Evolutionary conservation across 2,329 filamentous ascomycete genomes (phyloP), one percentile per base, ranked within the genome.

Genomic region (Colletotrichum brevisporum): DNA sequence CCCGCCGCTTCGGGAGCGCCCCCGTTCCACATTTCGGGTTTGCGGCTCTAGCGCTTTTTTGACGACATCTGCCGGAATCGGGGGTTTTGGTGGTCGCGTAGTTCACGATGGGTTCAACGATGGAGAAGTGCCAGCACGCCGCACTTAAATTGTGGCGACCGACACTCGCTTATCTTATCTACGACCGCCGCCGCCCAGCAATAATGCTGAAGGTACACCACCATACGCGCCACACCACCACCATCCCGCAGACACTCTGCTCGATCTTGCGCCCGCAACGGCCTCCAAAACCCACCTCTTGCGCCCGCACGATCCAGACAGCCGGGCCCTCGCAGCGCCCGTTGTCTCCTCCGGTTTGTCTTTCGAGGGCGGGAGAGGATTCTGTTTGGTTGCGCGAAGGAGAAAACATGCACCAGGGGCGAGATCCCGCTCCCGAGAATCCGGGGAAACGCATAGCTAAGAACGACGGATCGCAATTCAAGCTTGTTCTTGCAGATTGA

Each of bases 221-320:
- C 59, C 36, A 53, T 21, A 47, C n/a, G 5, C 43, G 27, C 45
- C 16, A 64, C 58, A 63, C 50, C 55, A 45, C 61, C 63, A 65
- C 63, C 51, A 50, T n/a, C n/a, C 8, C 18, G 52, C 24, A 54
- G 4, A 26, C 60, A 45, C 48, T 18, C 51, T 6, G 31, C 15
- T 6, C 27, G 21, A 18, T 10, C 6, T 43, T 69, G 66, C 61
- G 66, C 66, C 66, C 66, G 66, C 66, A 69, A 66, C 54, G 43
- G 61, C 61, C 47, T 54, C 48, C 54, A 55, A 56, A 67, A 52
- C 61, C 66, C 66, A 69, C 66, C 66, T 55, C 55, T 60, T 69
- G 66, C 66, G 66, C 54, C 54, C 66, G 66, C 66, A 69, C 43
- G 61, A 66, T 60, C 66, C 66, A 69, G 48, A 66, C 66, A 51